Evolutionary conservation across 805 yeast genomes (phyloP).

Genomic region (Candida morakotiae): DNA sequence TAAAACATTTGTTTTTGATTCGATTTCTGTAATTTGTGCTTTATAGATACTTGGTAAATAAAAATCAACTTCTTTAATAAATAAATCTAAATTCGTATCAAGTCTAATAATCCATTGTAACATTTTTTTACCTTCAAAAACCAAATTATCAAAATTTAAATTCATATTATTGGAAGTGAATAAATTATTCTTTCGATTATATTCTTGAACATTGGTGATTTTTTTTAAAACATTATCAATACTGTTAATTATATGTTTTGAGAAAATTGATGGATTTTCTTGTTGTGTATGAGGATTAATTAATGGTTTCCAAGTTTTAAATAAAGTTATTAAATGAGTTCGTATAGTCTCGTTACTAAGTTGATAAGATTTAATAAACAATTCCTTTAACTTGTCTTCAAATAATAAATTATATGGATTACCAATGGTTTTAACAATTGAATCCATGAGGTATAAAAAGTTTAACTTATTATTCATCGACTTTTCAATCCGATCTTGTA

Average conservation of each 20-base stretch:
- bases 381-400: constrained; percentile 27
- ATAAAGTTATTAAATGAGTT: constrained; percentile 35
- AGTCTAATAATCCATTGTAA: neutral
- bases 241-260: constrained; percentile 20
- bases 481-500: constrained; percentile 33
- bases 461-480: constrained; percentile 33
- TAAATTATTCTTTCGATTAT: neutral
- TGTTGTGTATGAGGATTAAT: no score
- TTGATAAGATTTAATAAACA: constrained; percentile 36
- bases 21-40: neutral
- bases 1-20: neutral
- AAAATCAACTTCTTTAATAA: neutral
- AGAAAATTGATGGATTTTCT: constrained; percentile 18
- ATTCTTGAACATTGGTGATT: constrained; percentile 21
- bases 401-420: constrained; percentile 40
- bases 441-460: constrained; percentile 37
- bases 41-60: neutral
- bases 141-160: neutral
- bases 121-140: neutral
- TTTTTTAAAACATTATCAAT: constrained; percentile 37
- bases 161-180: neutral
- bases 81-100: neutral
- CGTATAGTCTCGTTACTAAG: constrained; percentile 36
- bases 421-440: constrained; percentile 40
- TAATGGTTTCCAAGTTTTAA: constrained; percentile 31